phyloP scores from a whole-genome alignment of 2,329 filamentous ascomycete genomes.

The Claviceps sp. region DNA sequence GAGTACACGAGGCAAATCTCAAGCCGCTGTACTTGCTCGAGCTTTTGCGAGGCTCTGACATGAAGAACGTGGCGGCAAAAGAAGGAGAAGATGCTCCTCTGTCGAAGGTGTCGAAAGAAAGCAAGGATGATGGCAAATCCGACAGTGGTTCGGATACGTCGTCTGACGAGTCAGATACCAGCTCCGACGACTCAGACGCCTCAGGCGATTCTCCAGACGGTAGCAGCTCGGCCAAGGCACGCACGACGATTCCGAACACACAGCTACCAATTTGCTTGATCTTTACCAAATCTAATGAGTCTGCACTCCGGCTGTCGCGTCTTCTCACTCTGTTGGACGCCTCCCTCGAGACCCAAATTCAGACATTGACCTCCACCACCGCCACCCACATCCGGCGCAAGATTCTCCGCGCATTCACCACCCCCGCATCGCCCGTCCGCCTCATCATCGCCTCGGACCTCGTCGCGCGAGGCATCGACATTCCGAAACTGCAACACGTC shows the following conservation, averaged over 20 bases:
- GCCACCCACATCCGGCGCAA: conserved; percentile 57
- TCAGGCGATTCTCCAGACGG: conserved; percentile 11
- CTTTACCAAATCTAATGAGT: conserved; percentile 85
- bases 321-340: conserved; percentile 58
- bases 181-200: conserved; percentile 18
- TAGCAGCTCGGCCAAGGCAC: too few relatives aligned
- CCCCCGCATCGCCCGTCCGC: conserved; percentile 50
- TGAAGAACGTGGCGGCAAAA: conserved; percentile 17
- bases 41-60: conserved; percentile 47
- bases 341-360: conserved; percentile 40
- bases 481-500: conserved; percentile 66
- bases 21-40: conserved; percentile 80
- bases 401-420: conserved; percentile 53
- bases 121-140: neutral
- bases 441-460: conserved; percentile 85
- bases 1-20: conserved; percentile 53
- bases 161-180: conserved; percentile 18
- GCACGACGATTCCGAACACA: conserved; percentile 5
- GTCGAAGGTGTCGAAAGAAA: neutral
- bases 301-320: conserved; percentile 71
- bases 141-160: neutral
- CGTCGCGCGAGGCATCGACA: conserved; percentile 81
- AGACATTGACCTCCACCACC: conserved; percentile 64
- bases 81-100: neutral
- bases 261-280: conserved; percentile 47